phyloP scores from a whole-genome alignment of 108 stramenopile species.

The Nitzschia inconspicua region DNA sequence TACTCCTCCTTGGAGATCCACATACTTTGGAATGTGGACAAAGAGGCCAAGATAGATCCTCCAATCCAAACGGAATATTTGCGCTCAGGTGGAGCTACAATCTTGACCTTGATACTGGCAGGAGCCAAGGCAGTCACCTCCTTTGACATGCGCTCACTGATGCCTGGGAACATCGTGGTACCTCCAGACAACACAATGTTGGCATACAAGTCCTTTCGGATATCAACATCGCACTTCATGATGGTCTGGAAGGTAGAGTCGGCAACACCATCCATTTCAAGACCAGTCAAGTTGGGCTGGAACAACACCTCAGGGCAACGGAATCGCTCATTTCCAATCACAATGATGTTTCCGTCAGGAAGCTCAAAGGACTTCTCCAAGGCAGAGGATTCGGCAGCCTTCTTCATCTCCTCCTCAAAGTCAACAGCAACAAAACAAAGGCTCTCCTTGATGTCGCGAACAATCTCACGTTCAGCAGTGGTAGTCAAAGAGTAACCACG shows the following conservation, averaged over 20 bases:
- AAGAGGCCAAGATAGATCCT: conserved; percentile 96
- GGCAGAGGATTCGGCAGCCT: conserved; percentile 88
- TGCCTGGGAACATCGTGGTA: conserved; percentile 99
- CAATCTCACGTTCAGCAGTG: conserved; percentile 93
- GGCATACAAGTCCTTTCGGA: conserved; percentile 95
- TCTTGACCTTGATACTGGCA: conserved; percentile 98
- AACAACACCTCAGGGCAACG: conserved; percentile 93
- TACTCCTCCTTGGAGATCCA: conserved; percentile 99
- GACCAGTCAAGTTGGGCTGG: conserved; percentile 96
- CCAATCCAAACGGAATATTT: conserved; percentile 99
- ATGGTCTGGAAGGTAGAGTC: conserved; percentile 99
- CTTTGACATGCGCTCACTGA: conserved; percentile 99
- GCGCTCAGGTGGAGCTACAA: conserved; percentile 99
- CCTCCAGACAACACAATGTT: conserved; percentile 94
- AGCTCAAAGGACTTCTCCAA: conserved; percentile 93
- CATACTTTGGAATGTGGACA: conserved; percentile 99
- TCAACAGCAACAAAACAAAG: conserved; percentile 91
- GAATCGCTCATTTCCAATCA: conserved; percentile 92
- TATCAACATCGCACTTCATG: conserved; percentile 99
- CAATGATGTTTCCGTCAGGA: conserved; percentile 93
- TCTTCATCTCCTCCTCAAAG: conserved; percentile 93
- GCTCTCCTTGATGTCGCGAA: conserved; percentile 92
- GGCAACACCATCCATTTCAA: conserved; percentile 97
- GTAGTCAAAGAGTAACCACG: conserved; percentile 93
- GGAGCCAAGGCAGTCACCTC: conserved; percentile 95